These are phyloP conservation scores for Capsicum baccatum DNA, from an alignment of 257 asterid genomes.

Conservation along the genomic window DNA sequence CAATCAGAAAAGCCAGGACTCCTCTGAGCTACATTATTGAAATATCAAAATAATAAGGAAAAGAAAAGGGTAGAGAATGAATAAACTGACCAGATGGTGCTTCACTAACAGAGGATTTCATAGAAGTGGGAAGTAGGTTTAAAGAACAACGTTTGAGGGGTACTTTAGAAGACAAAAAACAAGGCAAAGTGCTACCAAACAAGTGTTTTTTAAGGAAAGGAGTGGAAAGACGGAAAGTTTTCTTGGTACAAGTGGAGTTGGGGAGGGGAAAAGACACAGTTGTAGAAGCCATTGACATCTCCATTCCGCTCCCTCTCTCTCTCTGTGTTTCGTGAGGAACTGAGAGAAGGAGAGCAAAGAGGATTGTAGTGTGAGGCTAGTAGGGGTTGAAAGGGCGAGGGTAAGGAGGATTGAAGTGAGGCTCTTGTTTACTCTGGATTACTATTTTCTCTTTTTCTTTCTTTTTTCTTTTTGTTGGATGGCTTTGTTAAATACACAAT, in stretches of 20 bases:
- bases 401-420: not conserved
- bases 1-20: not conserved
- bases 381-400: not conserved
- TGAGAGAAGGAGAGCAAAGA: not conserved
- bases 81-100: constrained; percentile 53
- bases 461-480: not conserved
- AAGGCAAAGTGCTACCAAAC: constrained; percentile 49
- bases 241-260: constrained; percentile 38
- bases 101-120: constrained; percentile 74
- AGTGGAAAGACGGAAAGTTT: constrained; percentile 40
- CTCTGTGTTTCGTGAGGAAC: not conserved
- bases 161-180: constrained; percentile 40
- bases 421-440: not conserved
- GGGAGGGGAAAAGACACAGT: constrained; percentile 34
- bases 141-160: constrained; percentile 33
- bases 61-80: not conserved
- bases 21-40: not conserved
- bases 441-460: not conserved
- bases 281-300: constrained; percentile 62
- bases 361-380: constrained; percentile 72
- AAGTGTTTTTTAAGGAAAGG: constrained; percentile 57
- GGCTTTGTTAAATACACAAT: not conserved
- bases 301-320: constrained; percentile 49
- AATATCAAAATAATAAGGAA: not conserved
- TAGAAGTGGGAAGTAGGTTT: constrained; percentile 47